Base-by-base conservation (phyloP, 108 stramenopile species). In the Mediolabrus comicus region DNA sequence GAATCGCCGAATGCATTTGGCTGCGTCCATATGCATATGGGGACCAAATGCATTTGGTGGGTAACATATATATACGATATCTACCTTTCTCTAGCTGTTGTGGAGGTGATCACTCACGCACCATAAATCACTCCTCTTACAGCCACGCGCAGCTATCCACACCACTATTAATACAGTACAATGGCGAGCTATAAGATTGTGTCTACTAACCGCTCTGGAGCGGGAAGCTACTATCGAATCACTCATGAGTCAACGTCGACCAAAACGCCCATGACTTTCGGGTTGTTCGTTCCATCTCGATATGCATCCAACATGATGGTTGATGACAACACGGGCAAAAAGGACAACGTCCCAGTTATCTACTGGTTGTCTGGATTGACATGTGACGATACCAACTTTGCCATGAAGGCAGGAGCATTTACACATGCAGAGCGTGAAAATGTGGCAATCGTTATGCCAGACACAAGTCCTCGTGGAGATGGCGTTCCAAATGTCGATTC, bases 291-390 rank as follows among this genome's bases (percentile, higher is more conserved):
- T 25, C 90, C 90, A 17, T 75, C 79, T 3, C 62, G 74, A 11
- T 67, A 62, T 29, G 74, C 49, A 14, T 30, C 26, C 54, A 71
- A 57, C 43, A 59, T 60, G 26, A 36, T 25, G 52, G 74, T 10
- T 39, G 43, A 28, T 24, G 51, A 38, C 5, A 46, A 22, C 29
- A 19, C 24, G n/a, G 62, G 25, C 22, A 79, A 59, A 27, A 83
- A 74, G 63, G 81, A 79, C 6, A 71, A 74, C 9, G 83, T 85
- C 9, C 90, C 90, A 17, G 83, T 79, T 17, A 58, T 91, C 22
- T 91, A 72, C 56, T 99, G 93, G 89, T 71, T 99, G 52, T 86
- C 86, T 38, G 97, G 99, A 0, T 77, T 99, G 59, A 99, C 99
- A 17, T 98, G 99, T 71, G 96, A 92, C 24, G 68, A 69, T 39